Conservation (phyloP, 2,329 filamentous ascomycete species). For the Emmonsiellopsis sp. region DNA sequence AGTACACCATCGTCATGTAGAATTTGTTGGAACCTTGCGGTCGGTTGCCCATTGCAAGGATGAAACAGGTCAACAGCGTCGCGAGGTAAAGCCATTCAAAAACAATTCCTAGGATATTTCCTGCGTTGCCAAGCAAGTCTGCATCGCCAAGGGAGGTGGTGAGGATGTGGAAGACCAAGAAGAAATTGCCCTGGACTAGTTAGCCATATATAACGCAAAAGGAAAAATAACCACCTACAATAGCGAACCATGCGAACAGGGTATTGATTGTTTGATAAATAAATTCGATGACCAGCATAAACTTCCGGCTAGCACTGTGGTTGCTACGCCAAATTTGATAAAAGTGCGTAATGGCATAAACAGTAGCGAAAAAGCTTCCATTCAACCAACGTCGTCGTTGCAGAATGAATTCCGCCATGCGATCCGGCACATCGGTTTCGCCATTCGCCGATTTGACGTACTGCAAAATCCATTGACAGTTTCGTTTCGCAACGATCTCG, state of each 20-base stretch:
- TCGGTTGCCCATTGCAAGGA: constrained; percentile 85
- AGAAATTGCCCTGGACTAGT: constrained; percentile 68
- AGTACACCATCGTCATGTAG: constrained; percentile 96
- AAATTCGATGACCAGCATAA: constrained; percentile 88
- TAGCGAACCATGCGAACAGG: constrained; percentile 97
- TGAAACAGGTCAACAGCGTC: constrained; percentile 87
- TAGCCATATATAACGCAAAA: constrained; percentile 1
- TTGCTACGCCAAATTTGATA: constrained; percentile 92
- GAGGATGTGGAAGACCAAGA: constrained; percentile 94
- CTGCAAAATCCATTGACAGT: constrained; percentile 93
- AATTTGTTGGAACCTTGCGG: constrained; percentile 88
- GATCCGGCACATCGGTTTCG: constrained; percentile 93
- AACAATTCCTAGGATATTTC: constrained; percentile 72
- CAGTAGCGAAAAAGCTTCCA: constrained; percentile 93
- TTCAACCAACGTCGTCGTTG: constrained; percentile 97
- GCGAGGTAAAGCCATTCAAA: constrained; percentile 96
- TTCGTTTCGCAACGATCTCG: constrained; percentile 92
- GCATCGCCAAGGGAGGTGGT: constrained; percentile 69
- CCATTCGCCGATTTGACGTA: constrained; percentile 97
- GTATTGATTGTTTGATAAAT: constrained; percentile 89
- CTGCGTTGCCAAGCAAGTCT: constrained; percentile 63
- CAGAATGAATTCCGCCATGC: constrained; percentile 87
- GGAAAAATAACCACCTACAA: constrained; percentile 40
- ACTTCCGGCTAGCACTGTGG: constrained; percentile 76
- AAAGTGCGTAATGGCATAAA: constrained; percentile 91